Evolutionary conservation across 495 filamentous ascomycete species (phyloP).

Genomic region (Podospora pseudoanserina): DNA sequence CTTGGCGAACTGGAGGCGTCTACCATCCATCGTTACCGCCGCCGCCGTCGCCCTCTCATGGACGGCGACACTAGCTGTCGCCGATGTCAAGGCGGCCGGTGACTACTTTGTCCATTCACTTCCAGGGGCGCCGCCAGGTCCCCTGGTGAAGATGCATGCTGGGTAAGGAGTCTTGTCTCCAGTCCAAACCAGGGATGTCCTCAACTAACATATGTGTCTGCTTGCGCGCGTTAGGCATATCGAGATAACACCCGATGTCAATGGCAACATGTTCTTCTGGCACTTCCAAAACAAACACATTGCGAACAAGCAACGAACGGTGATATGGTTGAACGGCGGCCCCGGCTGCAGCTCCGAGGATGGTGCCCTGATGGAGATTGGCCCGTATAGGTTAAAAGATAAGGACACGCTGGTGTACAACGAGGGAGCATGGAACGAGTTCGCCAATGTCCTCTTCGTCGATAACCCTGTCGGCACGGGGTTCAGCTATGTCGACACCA

Average conservation of each 20-base stretch:
- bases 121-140: conserved; percentile 79
- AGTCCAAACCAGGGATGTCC: not conserved
- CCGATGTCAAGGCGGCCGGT: conserved; percentile 52
- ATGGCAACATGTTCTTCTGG: conserved; percentile 98
- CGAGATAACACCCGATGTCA: conserved; percentile 74
- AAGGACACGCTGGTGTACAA: conserved; percentile 72
- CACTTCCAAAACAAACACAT: conserved; percentile 94
- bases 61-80: conserved; percentile 28
- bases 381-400: conserved; percentile 83
- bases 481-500: conserved; percentile 88
- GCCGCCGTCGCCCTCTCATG: conserved; percentile 38
- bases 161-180: conserved; percentile 57
- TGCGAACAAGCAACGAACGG: conserved; percentile 83
- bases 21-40: conserved; percentile 31
- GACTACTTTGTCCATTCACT: conserved; percentile 87
- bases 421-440: conserved; percentile 93
- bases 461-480: conserved; percentile 96
- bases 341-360: conserved; percentile 97
- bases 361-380: conserved; percentile 95
- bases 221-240: conserved; percentile 65
- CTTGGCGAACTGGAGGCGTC: conserved; percentile 35
- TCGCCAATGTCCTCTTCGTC: conserved; percentile 92
- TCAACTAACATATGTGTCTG: conserved; percentile 16
- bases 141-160: conserved; percentile 93
- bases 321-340: conserved; percentile 96